phyloP scores from a whole-genome alignment of 1,284 basidiomycete species.

The Pholiota adiposa region DNA sequence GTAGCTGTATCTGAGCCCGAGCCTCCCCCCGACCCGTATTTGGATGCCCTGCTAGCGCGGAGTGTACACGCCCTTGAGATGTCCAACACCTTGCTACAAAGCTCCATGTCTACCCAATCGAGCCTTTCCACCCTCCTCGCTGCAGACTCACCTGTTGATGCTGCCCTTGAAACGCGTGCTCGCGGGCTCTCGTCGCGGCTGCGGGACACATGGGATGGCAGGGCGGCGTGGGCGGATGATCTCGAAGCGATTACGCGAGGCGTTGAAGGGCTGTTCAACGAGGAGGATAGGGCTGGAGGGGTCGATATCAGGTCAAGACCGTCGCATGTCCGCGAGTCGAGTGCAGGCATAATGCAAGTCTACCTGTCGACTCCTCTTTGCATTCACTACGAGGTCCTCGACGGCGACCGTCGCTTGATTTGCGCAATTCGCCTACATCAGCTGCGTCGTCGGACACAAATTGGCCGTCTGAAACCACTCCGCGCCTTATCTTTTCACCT shows the following conservation, averaged over 20 bases:
- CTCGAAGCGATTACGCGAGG: conserved; percentile 65
- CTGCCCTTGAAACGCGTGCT: conserved; percentile 35
- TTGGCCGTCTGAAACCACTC: conserved; percentile 22
- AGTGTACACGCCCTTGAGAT: conserved; percentile 83
- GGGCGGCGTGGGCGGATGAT: conserved; percentile 66
- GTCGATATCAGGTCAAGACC: too few relatives aligned
- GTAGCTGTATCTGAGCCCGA: conserved; percentile 6
- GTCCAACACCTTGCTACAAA: conserved; percentile 76
- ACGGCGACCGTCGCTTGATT: conserved; percentile 56
- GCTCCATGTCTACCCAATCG: conserved; percentile 70
- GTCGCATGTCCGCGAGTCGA: too few relatives aligned
- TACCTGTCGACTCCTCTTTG: conserved; percentile 45
- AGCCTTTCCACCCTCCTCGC: conserved; percentile 52
- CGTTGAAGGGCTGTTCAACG: conserved; percentile 58
- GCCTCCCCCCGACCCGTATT: conserved; percentile 41
- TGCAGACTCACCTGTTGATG: conserved; percentile 37
- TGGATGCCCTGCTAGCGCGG: conserved; percentile 77
- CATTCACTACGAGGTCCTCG: conserved; percentile 30
- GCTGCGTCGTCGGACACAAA: background rate
- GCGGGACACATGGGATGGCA: conserved; percentile 42
- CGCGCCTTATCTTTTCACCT: conserved; percentile 54
- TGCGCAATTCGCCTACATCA: conserved; percentile 32
- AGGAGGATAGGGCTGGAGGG: too few relatives aligned
- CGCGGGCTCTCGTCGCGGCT: conserved; percentile 57
- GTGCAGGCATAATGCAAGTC: conserved; percentile 50